Conservation (phyloP, 331 rosid genomes). For the Phaseolus coccineus region DNA sequence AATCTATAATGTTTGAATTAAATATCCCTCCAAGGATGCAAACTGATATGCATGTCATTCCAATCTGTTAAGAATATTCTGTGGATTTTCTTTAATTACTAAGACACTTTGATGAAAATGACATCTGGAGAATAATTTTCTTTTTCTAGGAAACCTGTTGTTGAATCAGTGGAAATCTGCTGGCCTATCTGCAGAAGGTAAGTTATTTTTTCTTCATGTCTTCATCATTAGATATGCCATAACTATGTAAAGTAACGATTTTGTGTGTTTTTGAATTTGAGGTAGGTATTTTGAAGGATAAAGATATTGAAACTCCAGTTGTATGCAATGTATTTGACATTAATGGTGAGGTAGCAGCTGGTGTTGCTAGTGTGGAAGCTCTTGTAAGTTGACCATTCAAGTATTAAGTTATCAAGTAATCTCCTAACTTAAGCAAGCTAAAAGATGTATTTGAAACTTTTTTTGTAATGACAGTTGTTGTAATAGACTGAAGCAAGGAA, state of each 20-base stretch:
- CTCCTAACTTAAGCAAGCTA: conserved; percentile 43
- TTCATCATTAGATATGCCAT: conserved; percentile 18
- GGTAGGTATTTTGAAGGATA: conserved; percentile 75
- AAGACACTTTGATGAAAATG: conserved; percentile 31
- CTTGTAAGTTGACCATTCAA: conserved; percentile 67
- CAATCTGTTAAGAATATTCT: conserved; percentile 5
- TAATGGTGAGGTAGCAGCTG: conserved; percentile 81
- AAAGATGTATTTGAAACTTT: conserved; percentile 30
- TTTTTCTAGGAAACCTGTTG: conserved; percentile 65
- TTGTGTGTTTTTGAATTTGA: conserved; percentile 41
- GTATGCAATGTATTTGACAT: conserved; percentile 79
- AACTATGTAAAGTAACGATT: background rate
- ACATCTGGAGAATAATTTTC: conserved; percentile 15
- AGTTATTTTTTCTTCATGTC: conserved; percentile 14
- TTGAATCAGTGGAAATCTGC: conserved; percentile 81
- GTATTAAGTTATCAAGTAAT: conserved; percentile 34
- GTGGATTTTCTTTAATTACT: background rate
- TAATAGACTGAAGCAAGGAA: conserved; percentile 15
- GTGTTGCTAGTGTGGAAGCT: conserved; percentile 85
- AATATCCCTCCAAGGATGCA: conserved; percentile 17
- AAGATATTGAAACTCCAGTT: conserved; percentile 75
- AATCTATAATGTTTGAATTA: conserved; percentile 21
- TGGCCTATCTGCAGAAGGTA: conserved; percentile 75
- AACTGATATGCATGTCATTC: conserved; percentile 17
- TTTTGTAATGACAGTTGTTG: conserved; percentile 11